Percentiles rank a stretch among this genome's conserved stretches.
Conservation (phyloP, 2,329 filamentous ascomycete species). For the Sphaceloma murrayae region DNA sequence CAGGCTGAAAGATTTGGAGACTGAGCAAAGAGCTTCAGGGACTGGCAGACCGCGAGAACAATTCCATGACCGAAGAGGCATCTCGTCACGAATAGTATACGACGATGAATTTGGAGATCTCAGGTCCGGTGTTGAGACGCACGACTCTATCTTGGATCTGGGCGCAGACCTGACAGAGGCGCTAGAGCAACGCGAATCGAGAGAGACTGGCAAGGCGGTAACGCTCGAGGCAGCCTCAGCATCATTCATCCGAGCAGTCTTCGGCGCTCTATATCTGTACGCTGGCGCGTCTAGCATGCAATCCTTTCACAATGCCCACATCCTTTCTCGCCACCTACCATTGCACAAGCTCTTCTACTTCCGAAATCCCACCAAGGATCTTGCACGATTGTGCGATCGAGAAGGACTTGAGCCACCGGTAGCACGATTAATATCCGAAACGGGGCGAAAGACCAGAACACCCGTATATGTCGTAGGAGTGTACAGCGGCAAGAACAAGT, state of each 20-base stretch:
- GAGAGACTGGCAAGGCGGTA: constrained; percentile 21
- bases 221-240: constrained; percentile 54
- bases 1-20: constrained; percentile 29
- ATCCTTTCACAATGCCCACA: constrained; percentile 72
- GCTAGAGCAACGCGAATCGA: constrained; percentile 11
- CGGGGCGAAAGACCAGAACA: constrained; percentile 70
- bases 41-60: constrained; percentile 40
- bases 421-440: constrained; percentile 81
- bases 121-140: constrained; percentile 26
- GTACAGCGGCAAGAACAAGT: constrained; percentile 80
- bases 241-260: constrained; percentile 70
- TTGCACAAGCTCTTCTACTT: constrained; percentile 75
- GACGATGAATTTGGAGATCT: constrained; percentile 77
- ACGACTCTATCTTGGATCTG: constrained; percentile 1
- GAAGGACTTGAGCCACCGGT: constrained; percentile 84
- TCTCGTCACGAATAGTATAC: constrained; percentile 68
- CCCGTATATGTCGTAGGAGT: constrained; percentile 93
- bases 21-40: constrained; percentile 19
- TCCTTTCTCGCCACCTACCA: constrained; percentile 45
- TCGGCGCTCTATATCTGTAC: constrained; percentile 80
- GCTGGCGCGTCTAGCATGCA: constrained; percentile 69
- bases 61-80: constrained; percentile 54
- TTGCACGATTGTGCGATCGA: constrained; percentile 70
- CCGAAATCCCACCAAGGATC: constrained; percentile 70
- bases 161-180: constrained; percentile 1